Base-by-base conservation (phyloP, 2,329 filamentous ascomycete genomes). In the Penicillium paneum region DNA sequence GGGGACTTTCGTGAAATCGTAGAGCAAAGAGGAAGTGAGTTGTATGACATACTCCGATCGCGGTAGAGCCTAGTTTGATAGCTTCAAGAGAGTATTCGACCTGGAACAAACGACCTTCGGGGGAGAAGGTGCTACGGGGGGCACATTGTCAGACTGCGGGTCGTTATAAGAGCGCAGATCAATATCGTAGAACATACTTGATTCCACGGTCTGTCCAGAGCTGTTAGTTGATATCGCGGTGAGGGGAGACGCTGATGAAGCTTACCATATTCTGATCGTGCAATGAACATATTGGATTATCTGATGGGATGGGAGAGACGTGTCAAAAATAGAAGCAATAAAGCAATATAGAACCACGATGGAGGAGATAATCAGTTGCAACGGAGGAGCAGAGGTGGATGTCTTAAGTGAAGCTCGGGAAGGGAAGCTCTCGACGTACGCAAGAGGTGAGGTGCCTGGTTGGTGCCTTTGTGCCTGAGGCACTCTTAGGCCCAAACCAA, bases 51-150 rank as follows among this genome's bases (percentile, higher is more conserved):
- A 86, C 92, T 68, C 94, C 94, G 79, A 99, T 99, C 72, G 94
- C 94, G 66, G 94, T 99, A 69, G 90, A 96, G 66, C 94, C 94
- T 65, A 97, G 90, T 83, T 99, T 99, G 85, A 99, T 99, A 78
- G 94, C 94, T 82, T 99, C 94, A 76, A 99, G 89, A 57, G 94
- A 97, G 86, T 99, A 99, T 88, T 99, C 94, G 81, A 99, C 94
- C 82, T 99, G 94, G 85, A 99, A 99, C 76, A 99, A 90, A 78
- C 94, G 94, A 71, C 94, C 94, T 84, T 99, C 94, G 58, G 94
- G 94, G 68, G 94, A 99, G 85, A 99, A 99, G 84, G 94, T 99
- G 84, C 90, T 95, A 74, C 56, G 11, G 45, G 55, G 17, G 49
- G 45, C 13, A 46, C 61, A 56, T 59, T 49, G 67, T 71, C 55